Evolutionary conservation across 1,139 yeast genomes (phyloP), one percentile per base, ranked within the genome.

Genomic region (Pichia sp.): DNA sequence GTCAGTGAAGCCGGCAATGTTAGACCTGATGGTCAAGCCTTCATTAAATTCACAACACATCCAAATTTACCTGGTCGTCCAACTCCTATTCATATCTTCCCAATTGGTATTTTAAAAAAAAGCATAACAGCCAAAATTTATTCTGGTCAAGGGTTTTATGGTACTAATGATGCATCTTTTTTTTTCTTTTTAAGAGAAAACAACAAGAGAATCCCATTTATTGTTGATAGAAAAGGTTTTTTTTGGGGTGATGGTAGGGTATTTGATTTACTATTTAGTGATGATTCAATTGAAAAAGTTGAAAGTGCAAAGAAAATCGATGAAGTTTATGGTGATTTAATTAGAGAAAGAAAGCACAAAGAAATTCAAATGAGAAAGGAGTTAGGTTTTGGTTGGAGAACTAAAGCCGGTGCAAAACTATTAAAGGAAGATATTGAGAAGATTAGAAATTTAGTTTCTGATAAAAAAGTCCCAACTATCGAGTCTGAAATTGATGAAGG

Each of bases 241-340:
- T 87, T 85, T 68, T 87, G 95, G 95, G 88, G 92, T 32, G 95
- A 87, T 63, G 96, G 95, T 8, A 72, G 95, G 51, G 85, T 87
- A 2, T 84, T 82, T 66, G 96, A 87, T 65, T 77, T 79, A 48
- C 60, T 87, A 27, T 84, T 87, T 59, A 94, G 95, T 30, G 82
- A 85, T 59, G 95, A 86, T 62, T 68, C 86, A 1, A 63, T 86
- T 23, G 84, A 81, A 22, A 85, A 77, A 50, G 89, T 94, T 4
- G 92, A 85, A 63, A 80, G 79, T 42, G 92, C 92, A 0, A 71
- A 82, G 49, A 60, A 56, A 41, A 82, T 83, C 57, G 90, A 85
- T 54, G 77, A 73, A 48, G 62, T 57, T 41, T 59, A 61, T 43
- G 68, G 67, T 18, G 67, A 63, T 42, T 40, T 64, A 42, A 53